A percentile compares a stretch with the other conserved stretches of the same genome.
Evolutionary conservation across 441 rosid genomes (phyloP).

Genomic region (Populus tomentosa): DNA sequence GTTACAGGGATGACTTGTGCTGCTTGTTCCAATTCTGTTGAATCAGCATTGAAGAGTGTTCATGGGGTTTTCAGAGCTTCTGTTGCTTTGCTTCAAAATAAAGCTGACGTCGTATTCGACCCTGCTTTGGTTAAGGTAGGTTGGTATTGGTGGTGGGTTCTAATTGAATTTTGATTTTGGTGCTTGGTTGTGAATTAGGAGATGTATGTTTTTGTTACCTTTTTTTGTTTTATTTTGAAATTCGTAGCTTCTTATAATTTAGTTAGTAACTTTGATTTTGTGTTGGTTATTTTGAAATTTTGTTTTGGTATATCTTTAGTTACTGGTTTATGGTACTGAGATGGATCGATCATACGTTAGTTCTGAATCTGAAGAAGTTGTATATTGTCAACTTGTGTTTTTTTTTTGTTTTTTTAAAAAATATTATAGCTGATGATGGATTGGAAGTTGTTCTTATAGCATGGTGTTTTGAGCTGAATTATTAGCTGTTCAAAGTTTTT

Average conservation of each 20-base stretch:
- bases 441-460: neutral
- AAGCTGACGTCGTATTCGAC: constrained; percentile 77
- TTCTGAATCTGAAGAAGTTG: neutral
- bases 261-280: neutral
- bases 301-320: neutral
- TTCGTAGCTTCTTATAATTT: neutral
- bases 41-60: constrained; percentile 63
- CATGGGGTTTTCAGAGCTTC: constrained; percentile 70
- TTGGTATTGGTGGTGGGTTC: neutral
- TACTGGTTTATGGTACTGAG: no score
- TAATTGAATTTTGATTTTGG: neutral
- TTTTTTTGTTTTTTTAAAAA: no score
- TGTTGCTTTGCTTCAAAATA: constrained; percentile 85
- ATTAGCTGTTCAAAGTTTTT: neutral
- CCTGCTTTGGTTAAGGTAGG: constrained; percentile 64
- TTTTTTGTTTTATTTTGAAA: no score
- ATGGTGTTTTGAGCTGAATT: neutral
- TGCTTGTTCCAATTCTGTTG: constrained; percentile 95
- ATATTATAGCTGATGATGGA: neutral
- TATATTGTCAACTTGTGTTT: neutral
- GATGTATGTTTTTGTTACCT: neutral
- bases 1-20: constrained; percentile 98
- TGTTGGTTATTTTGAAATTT: neutral
- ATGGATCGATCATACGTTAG: neutral
- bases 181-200: neutral